Conservation (phyloP, 371 early-diverging fungal genomes). For the Syncephalastrum sp. region DNA sequence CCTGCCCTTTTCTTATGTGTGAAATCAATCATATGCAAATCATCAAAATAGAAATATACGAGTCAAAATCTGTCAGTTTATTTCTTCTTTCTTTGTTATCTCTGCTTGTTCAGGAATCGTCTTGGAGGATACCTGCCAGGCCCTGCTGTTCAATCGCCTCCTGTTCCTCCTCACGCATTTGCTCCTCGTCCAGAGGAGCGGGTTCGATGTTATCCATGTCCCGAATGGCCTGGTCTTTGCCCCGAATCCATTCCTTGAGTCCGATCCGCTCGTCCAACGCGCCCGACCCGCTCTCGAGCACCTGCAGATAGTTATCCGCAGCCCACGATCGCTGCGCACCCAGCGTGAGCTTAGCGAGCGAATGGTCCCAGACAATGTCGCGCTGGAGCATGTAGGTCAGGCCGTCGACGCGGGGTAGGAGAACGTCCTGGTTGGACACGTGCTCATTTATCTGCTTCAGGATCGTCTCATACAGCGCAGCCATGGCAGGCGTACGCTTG, state of each 20-base stretch:
- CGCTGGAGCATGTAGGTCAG: conserved; percentile 25
- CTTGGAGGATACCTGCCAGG: neutral
- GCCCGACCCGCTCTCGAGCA: conserved; percentile 18
- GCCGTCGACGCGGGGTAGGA: conserved; percentile 19
- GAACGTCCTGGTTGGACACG: conserved; percentile 12
- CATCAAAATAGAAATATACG: too few species aligned
- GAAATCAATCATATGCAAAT: neutral
- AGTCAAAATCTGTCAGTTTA: neutral
- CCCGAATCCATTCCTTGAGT: conserved; percentile 22
- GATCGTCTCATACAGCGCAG: conserved; percentile 13
- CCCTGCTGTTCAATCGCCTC: neutral
- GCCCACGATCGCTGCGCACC: conserved; percentile 18
- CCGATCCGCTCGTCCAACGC: conserved; percentile 19
- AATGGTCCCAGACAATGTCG: conserved; percentile 24
- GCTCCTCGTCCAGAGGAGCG: neutral
- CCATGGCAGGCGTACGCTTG: conserved; percentile 13
- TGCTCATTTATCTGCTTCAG: conserved; percentile 12
- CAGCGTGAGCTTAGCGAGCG: conserved; percentile 12
- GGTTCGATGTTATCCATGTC: conserved; percentile 1
- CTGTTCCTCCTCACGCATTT: too few species aligned
- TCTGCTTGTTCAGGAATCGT: neutral
- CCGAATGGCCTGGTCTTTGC: conserved; percentile 12
- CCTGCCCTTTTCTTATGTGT: neutral
- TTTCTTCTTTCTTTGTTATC: neutral
- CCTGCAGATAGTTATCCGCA: conserved; percentile 14